A percentile compares a stretch with the other conserved stretches of the same genome.
phyloP scores from a whole-genome alignment of 805 yeast species.

The Helenozyma baotianmanensis region DNA sequence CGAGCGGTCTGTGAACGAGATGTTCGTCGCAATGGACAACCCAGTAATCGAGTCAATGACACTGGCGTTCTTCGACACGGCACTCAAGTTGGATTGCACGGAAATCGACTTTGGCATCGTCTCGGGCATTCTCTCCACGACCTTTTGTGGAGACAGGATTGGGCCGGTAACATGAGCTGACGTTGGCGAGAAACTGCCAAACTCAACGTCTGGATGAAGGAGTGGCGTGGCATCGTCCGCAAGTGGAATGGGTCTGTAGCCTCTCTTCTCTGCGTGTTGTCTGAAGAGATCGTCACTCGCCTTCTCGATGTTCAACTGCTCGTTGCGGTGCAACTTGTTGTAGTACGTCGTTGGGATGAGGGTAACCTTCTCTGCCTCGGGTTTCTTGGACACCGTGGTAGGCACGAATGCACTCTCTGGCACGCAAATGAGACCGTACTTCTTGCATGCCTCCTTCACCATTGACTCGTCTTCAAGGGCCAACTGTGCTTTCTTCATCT shows the following conservation, averaged over 20 bases:
- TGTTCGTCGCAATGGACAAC: constrained; percentile 53
- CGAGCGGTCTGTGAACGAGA: constrained; percentile 61
- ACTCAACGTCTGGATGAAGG: constrained; percentile 16
- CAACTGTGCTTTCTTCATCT: constrained; percentile 17
- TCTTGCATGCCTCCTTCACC: constrained; percentile 38
- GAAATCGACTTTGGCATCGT: constrained; percentile 18
- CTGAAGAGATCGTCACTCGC: constrained; percentile 42
- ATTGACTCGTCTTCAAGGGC: constrained; percentile 15
- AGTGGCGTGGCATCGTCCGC: constrained; percentile 22
- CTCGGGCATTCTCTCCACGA: constrained; percentile 3
- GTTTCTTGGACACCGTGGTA: constrained; percentile 52
- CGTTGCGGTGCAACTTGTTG: constrained; percentile 48
- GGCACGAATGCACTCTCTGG: constrained; percentile 60
- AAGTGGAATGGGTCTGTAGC: constrained; percentile 22
- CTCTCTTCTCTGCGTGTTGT: constrained; percentile 46
- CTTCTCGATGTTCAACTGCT: constrained; percentile 40
- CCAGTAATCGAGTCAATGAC: constrained; percentile 31
- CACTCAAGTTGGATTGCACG: constrained; percentile 27
- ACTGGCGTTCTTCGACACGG: constrained; percentile 24
- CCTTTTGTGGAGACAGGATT: too few relatives aligned
- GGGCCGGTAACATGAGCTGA: too few relatives aligned
- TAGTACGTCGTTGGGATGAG: constrained; percentile 64
- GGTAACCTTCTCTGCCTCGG: constrained; percentile 55
- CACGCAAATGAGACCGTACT: constrained; percentile 47
- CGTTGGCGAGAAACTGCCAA: constrained; percentile 21